These are phyloP conservation scores for Ampelomyces quisqualis DNA, from an alignment of 2,329 filamentous ascomycete species.

Conservation along the genomic window DNA sequence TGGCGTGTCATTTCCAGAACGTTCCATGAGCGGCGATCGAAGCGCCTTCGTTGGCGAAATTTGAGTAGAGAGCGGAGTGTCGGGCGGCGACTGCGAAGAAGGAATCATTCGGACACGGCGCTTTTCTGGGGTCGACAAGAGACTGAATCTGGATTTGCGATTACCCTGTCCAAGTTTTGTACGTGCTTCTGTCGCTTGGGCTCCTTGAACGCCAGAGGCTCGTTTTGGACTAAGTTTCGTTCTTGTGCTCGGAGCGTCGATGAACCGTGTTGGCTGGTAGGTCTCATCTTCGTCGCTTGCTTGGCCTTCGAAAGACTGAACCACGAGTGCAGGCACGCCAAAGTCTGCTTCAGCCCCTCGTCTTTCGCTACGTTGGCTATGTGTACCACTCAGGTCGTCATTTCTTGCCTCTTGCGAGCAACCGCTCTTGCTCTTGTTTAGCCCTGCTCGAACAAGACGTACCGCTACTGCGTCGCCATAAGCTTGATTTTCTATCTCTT, in stretches of 20 bases:
- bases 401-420: no score
- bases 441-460: constrained; percentile 20
- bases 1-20: constrained; percentile 10
- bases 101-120: constrained; percentile 34
- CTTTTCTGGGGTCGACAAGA: constrained; percentile 38
- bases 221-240: constrained; percentile 11
- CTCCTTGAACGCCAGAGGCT: no score
- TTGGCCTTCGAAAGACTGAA: constrained; percentile 10
- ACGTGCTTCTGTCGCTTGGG: no score
- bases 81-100: constrained; percentile 41
- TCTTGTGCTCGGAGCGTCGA: constrained; percentile 21
- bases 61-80: constrained; percentile 34
- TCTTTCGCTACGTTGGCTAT: no score
- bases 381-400: no score
- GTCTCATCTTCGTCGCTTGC: constrained; percentile 18
- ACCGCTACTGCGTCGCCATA: constrained; percentile 17
- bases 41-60: constrained; percentile 19
- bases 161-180: no score
- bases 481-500: constrained; percentile 13
- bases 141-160: constrained; percentile 26
- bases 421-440: constrained; percentile 9
- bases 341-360: not conserved
- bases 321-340: not conserved
- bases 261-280: constrained; percentile 34
- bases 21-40: constrained; percentile 18